A percentile compares a stretch with the other conserved stretches of the same genome.
Evolutionary conservation across 2,329 filamentous ascomycete species (phyloP).

Genomic region (Bipolaris victoriae): DNA sequence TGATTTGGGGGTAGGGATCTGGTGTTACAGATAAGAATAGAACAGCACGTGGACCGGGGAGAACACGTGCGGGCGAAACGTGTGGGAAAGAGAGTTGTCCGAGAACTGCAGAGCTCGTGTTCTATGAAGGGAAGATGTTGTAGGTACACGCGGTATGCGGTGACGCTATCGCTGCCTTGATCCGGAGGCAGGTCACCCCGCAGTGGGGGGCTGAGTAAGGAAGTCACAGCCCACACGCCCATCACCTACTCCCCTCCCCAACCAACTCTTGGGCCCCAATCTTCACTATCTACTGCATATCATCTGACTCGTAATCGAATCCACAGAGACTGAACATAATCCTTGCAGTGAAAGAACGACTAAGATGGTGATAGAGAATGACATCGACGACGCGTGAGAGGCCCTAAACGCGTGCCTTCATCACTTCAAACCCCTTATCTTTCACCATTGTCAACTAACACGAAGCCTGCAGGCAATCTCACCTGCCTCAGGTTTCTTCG

Average conservation of each 20-base stretch:
- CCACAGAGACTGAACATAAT: conserved; percentile 7
- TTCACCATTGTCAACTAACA: conserved; percentile 9
- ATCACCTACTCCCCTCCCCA: conserved; percentile 5
- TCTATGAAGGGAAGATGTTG: neutral
- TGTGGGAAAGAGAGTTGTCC: neutral
- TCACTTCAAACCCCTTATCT: conserved; percentile 5
- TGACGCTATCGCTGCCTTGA: conserved; percentile 29
- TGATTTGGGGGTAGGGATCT: conserved; percentile 25
- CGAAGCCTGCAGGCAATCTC: conserved; percentile 8
- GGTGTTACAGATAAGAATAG: conserved; percentile 30
- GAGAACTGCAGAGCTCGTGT: neutral
- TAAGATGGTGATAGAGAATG: conserved; percentile 8
- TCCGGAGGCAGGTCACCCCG: conserved; percentile 26
- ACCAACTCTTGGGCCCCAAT: neutral
- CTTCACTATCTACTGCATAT: neutral
- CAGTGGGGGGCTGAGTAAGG: conserved; percentile 32
- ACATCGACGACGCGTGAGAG: conserved; percentile 33
- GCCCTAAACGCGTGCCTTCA: conserved; percentile 22
- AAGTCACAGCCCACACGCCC: conserved; percentile 12
- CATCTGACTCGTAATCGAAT: neutral
- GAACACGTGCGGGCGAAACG: neutral
- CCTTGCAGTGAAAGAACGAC: conserved; percentile 12
- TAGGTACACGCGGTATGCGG: conserved; percentile 20
- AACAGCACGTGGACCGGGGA: neutral
- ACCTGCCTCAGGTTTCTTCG: conserved; percentile 8